Percentiles rank a stretch among this genome's conserved stretches.
Conservation (phyloP, 2,329 filamentous ascomycete species). For the Cladorrhinum sp. region DNA sequence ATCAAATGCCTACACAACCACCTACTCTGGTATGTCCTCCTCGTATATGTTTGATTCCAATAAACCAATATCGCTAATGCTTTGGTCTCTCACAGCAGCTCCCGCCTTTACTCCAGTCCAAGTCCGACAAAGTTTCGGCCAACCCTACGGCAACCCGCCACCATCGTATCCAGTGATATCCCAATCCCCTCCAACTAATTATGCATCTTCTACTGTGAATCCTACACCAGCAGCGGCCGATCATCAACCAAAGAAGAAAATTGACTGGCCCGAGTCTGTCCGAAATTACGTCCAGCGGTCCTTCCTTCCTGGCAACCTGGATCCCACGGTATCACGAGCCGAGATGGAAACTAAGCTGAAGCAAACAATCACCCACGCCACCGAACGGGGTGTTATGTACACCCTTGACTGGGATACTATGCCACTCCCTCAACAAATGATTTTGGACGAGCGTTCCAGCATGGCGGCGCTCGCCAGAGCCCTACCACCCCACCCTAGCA, state of each 20-base stretch:
- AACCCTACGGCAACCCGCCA: constrained; percentile 37
- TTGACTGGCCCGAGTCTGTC: constrained; percentile 79
- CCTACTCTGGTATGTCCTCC: constrained; percentile 20
- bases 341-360: constrained; percentile 87
- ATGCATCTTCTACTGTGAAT: constrained; percentile 17
- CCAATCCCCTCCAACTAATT: constrained; percentile 29
- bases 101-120: constrained; percentile 61
- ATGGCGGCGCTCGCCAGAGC: constrained; percentile 18
- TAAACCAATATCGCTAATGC: constrained; percentile 21
- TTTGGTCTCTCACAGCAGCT: constrained; percentile 30
- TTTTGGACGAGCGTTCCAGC: constrained; percentile 62
- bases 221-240: constrained; percentile 11
- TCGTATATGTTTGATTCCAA: too few species aligned
- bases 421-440: constrained; percentile 80
- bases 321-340: constrained; percentile 56
- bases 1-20: constrained; percentile 35
- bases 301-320: constrained; percentile 71
- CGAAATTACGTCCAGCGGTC: constrained; percentile 86
- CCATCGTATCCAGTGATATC: constrained; percentile 26
- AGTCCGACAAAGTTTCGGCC: constrained; percentile 58
- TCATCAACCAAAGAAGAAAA: constrained; percentile 52
- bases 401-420: constrained; percentile 78
- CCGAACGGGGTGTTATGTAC: constrained; percentile 68
- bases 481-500: constrained; percentile 8
- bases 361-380: constrained; percentile 77